Evolutionary conservation across 108 stramenopile genomes (phyloP), one percentile per base, ranked within the genome.

Genomic region (Fistulifera pelliculosa): DNA sequence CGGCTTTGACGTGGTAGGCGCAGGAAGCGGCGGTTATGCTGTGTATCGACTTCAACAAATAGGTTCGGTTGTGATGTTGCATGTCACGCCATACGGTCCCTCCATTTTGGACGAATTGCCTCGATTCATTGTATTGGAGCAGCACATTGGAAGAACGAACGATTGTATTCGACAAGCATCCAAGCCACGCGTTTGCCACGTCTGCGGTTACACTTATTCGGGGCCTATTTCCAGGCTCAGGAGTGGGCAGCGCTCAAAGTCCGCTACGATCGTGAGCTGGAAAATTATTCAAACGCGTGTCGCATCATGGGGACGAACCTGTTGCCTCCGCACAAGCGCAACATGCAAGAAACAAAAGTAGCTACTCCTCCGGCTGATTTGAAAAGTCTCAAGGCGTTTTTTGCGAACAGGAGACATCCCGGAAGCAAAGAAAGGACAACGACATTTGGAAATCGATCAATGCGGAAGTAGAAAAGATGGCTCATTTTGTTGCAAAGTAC

Each of bases 71-170:
- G 40, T 85, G 12, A 47, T 70, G 1, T 58, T 87, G 2, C 81
- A 87, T 60, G 35, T 77, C 7, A 80, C 85, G 14, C 85, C 85
- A 0, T 80, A 87, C 52, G 85, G 85, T 2, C 85, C 85, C 22
- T 67, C 68, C 38, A 77, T 87, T 50, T 24, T 66, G 7, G 72
- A 83, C 56, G 75, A 70, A 10, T 68, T 87, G 74, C 79, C 85
- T 0, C 74, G 59, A 16, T 87, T 79, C 60, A 56, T 78, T 8
- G 62, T 87, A 2, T 52, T 87, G 25, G 85, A 87, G 43, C 54
- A 28, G 22, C 18, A 28, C 3, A 27, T n/a, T 28, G 16, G 16
- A 22, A 5, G 22, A 16, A 27, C 27, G 26, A 27, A 51, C 21
- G 5, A 23, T 16, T 51, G 27, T 5, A 55, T 53, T 24, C 39